phyloP scores from a whole-genome alignment of 1,284 basidiomycete genomes.

The Irpex sp. region DNA sequence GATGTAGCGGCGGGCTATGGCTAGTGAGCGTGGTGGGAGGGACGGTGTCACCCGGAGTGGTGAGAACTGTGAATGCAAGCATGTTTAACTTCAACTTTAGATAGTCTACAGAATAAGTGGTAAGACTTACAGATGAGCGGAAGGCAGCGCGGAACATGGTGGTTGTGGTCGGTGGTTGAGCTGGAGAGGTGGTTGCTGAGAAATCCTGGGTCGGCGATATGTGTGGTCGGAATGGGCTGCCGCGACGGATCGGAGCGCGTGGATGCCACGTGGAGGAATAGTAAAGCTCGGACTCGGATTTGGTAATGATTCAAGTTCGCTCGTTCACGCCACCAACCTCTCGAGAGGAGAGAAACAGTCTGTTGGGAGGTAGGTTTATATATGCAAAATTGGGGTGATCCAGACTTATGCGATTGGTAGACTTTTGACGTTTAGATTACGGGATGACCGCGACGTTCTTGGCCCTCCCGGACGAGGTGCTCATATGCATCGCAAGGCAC shows the following conservation, averaged over 20 bases:
- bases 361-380: background rate
- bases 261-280: conserved; percentile 2
- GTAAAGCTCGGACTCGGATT: background rate
- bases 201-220: conserved; percentile 9
- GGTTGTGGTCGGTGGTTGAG: background rate
- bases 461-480: conserved; percentile 21
- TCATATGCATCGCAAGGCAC: conserved; percentile 19
- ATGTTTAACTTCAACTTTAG: too few species aligned
- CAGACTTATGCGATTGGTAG: background rate
- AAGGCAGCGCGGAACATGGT: conserved; percentile 18
- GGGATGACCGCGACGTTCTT: background rate
- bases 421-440: background rate
- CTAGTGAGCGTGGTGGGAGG: conserved; percentile 16
- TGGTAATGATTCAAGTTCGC: background rate
- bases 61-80: too few species aligned
- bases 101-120: too few species aligned
- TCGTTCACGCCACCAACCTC: background rate
- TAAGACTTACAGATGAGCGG: conserved; percentile 13
- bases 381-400: too few species aligned
- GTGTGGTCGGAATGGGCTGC: background rate
- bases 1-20: conserved; percentile 35
- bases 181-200: conserved; percentile 9
- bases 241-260: background rate
- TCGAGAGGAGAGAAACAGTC: background rate
- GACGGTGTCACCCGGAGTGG: conserved; percentile 12